Base-by-base conservation (phyloP, 306 rosid species). In the Cicer chorassanicum region DNA sequence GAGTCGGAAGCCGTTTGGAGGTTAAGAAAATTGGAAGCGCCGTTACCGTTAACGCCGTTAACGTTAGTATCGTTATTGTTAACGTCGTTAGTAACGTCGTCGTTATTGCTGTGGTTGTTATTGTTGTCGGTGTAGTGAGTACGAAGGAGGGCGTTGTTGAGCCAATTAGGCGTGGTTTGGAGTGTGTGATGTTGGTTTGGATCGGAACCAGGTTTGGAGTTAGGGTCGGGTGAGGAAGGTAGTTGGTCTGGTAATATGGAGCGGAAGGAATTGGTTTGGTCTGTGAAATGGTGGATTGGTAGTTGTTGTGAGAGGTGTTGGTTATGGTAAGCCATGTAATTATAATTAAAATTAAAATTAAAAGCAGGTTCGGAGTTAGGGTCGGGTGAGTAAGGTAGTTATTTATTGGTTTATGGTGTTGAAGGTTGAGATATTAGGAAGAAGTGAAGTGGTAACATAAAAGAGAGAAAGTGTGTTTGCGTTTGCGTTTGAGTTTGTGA, bases 151-250 rank as follows among this genome's bases (percentile, higher is more conserved):
- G 97, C 97, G 93, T 59, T 86, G 83, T 89, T 84, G 65, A 91
- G 92, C 97, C 96, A 93, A 80, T 84, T 93, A 18, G 97, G 98
- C 1, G 96, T 87, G 72, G 90, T 71, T 53, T 87, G 94, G n/a
- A 83, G 84, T 24, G 34, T 24, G 34, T 24, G 34, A 24, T 24
- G 34, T 19, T 80, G 68, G 68, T 74, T 68, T 41, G 90, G 83
- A 9, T 82, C 75, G 74, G 84, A 72, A 42, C 7, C 24, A 44
- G 86, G 55, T 80, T 86, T 90, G 73, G 92, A 64, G 39, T 29
- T 74, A 49, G 91, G 90, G 86, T 83, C 87, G 12, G 90, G 78
- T 2, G 85, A 77, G 14, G 86, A 57, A 49, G 84, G 79, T 8
- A 84, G 61, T 5, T 83, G 89, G 82, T 83, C 86, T 0, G 87